A percentile compares a stretch with the other conserved stretches of the same genome.
phyloP scores from a whole-genome alignment of 2,329 filamentous ascomycete genomes.

The Sporothrix schenckii region DNA sequence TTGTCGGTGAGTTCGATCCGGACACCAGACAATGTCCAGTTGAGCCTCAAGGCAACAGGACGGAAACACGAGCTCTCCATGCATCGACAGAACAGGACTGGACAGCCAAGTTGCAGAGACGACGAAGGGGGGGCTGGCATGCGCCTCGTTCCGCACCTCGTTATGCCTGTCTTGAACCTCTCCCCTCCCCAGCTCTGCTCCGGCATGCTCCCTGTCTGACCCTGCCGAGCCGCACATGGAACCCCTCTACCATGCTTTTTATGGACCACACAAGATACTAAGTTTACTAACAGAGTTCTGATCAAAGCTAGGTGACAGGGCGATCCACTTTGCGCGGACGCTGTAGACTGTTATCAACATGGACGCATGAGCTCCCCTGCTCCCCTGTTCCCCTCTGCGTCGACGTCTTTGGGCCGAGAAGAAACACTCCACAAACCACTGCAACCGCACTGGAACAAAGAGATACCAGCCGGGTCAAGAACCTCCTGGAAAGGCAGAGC shows the following conservation, averaged over 20 bases:
- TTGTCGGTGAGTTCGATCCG: conserved; percentile 13
- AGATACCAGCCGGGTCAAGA: neutral
- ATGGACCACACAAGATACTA: conserved; percentile 11
- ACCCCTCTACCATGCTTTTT: neutral
- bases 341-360: neutral
- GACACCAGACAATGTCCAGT: neutral
- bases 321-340: neutral
- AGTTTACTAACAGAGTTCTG: neutral
- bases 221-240: neutral
- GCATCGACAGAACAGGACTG: neutral
- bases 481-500: neutral
- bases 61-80: neutral
- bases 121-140: conserved; percentile 13
- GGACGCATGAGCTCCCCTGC: neutral
- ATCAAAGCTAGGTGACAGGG: neutral
- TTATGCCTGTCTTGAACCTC: conserved; percentile 7
- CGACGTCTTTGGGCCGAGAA: neutral
- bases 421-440: neutral
- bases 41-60: neutral
- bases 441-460: neutral
- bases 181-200: neutral
- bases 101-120: neutral
- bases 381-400: neutral
- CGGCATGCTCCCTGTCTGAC: neutral
- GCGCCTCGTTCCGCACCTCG: conserved; percentile 22